Evolutionary conservation across 495 filamentous ascomycete genomes (phyloP).

Genomic region (Hyaloscypha variabilis): DNA sequence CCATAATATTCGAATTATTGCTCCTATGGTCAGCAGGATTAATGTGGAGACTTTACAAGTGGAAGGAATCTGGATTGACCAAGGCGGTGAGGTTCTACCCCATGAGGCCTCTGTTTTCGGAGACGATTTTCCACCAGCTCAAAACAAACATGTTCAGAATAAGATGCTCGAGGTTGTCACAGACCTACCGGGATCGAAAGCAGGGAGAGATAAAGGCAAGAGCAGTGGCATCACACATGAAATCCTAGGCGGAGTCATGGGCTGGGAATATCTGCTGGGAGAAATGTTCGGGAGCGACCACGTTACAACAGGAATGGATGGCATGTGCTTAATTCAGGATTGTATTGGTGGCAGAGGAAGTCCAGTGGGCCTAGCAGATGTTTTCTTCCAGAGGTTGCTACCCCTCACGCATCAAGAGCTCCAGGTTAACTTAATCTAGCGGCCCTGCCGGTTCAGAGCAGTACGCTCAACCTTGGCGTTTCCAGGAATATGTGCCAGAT

Average conservation of each 20-base stretch:
- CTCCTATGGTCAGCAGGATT: constrained; percentile 37
- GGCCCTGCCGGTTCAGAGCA: constrained; percentile 38
- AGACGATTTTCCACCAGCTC: background rate
- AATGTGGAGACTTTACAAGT: constrained; percentile 37
- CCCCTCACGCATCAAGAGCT: background rate
- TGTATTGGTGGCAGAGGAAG: constrained; percentile 40
- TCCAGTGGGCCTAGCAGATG: constrained; percentile 40
- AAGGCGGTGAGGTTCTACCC: constrained; percentile 36
- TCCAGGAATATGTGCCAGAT: constrained; percentile 39
- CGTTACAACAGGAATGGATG: constrained; percentile 38
- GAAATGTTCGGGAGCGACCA: constrained; percentile 45
- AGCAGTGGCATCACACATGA: constrained; percentile 2
- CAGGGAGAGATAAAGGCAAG: constrained; percentile 20
- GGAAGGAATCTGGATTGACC: constrained; percentile 42
- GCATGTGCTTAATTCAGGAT: constrained; percentile 40
- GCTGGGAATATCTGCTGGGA: constrained; percentile 44
- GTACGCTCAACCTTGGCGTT: constrained; percentile 40
- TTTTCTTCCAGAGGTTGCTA: constrained; percentile 43
- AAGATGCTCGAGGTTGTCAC: constrained; percentile 42
- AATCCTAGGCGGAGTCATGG: constrained; percentile 40
- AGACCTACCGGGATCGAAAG: constrained; percentile 29
- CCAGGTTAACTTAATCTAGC: constrained; percentile 21
- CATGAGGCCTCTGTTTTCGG: background rate
- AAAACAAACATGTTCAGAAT: constrained; percentile 22
- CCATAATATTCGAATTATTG: constrained; percentile 39